These are phyloP conservation scores for Pichia sp. DNA, from an alignment of 1,139 yeast genomes.

Conservation along the genomic window DNA sequence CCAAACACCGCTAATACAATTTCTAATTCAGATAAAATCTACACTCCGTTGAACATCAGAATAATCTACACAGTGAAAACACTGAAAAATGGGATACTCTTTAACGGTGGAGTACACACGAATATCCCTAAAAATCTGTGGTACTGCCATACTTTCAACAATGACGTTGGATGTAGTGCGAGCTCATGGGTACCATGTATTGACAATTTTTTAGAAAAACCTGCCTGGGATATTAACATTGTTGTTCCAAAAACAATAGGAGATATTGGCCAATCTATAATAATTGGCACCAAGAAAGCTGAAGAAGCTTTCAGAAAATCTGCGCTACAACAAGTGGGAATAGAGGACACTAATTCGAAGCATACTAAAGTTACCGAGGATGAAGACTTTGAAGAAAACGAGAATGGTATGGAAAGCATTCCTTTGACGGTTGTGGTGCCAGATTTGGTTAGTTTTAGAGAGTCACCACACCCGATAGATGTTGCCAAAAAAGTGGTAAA, in stretches of 20 bases:
- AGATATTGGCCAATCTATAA: conserved; percentile 49
- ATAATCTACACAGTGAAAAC: conserved; percentile 64
- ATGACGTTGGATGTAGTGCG: conserved; percentile 74
- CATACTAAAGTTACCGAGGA: conserved; percentile 12
- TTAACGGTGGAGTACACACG: conserved; percentile 49
- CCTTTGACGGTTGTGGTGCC: conserved; percentile 75
- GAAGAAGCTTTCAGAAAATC: conserved; percentile 27
- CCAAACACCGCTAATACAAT: conserved; percentile 40
- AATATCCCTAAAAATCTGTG: conserved; percentile 44
- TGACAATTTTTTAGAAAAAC: conserved; percentile 82
- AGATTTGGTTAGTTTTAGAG: conserved; percentile 55
- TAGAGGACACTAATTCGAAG: neutral
- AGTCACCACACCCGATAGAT: conserved; percentile 54
- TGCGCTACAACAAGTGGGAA: conserved; percentile 35
- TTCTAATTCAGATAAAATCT: conserved; percentile 39
- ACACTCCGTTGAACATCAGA: conserved; percentile 67
- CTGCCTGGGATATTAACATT: conserved; percentile 88
- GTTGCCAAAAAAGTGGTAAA: conserved; percentile 68
- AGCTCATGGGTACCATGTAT: conserved; percentile 97
- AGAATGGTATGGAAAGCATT: conserved; percentile 27
- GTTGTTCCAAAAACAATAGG: conserved; percentile 76
- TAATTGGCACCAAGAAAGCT: conserved; percentile 33
- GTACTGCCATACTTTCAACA: conserved; percentile 85
- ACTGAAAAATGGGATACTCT: conserved; percentile 72
- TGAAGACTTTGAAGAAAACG: conserved; percentile 36